Base-by-base conservation (phyloP, 2,329 filamentous ascomycete species). In the Bertia moriformis region DNA sequence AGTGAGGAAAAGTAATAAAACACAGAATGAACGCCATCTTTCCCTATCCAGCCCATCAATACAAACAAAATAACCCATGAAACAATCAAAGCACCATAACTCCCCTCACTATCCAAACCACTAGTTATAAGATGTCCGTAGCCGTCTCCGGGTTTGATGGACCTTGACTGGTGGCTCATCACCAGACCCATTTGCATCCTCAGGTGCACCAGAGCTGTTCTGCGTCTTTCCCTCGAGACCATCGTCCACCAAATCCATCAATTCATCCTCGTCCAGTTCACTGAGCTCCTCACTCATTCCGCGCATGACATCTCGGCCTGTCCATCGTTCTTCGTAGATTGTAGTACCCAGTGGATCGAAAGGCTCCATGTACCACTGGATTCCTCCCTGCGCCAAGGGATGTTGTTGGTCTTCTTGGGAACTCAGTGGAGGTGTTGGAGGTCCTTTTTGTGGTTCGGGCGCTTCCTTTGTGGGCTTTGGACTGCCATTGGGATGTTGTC, bases 241-340 rank as follows among this genome's bases (percentile, higher is more conserved):
- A 29, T 29, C 24, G 24, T 29, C 24, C n/a, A 29, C 24, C 24
- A 29, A 29, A 29, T 29, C 84, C 49, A 83, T 78, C 42, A 94
- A 66, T 59, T 89, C 85, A 39, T 93, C 87, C 46, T 95, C 88
- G 49, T 93, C 88, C 54, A 95, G 77, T 52, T 95, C 89, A 41
- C 83, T 93, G 17, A 95, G 67, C 48, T 89, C 84, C 57, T 94
- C 88, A 49, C 84, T 93, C 57, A 89, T 77, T 13, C 68, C 73
- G 19, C 75, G 67, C 24, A 67, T 59, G 1, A 82, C 75, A 40
- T 88, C 82, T 22, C 78, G 70, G 2, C 79, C 83, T 0, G 73
- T 76, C 67, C 78, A 85, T 39, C 76, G 69, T 57, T 89, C 83
- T 46, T 81, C 80, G 40, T 83, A 66, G 7, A 89, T 73, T 1